Evolutionary conservation across 495 filamentous ascomycete species (phyloP).

Genomic region (Talaromyces borbonicus): DNA sequence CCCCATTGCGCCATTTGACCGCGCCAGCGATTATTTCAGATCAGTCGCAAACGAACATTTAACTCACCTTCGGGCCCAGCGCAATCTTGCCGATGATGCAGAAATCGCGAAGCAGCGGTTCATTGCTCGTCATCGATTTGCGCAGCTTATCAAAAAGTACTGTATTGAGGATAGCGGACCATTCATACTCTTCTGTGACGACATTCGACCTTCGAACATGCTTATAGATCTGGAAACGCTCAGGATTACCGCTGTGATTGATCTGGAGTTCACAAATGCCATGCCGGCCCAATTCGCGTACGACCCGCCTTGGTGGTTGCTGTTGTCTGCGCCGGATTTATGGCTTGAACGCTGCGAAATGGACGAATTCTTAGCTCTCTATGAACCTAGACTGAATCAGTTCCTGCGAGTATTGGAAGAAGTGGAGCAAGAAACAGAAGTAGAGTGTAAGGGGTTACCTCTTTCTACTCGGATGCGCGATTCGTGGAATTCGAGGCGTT

Average conservation of each 20-base stretch:
- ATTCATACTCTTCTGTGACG: slow-evolving; percentile 33
- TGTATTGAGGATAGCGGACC: slow-evolving; percentile 24
- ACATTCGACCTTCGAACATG: slow-evolving; percentile 32
- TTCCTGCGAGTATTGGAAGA: slow-evolving; percentile 20
- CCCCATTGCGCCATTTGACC: slow-evolving; percentile 22
- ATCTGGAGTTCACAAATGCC: slow-evolving; percentile 34
- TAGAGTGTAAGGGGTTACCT: slow-evolving; percentile 11
- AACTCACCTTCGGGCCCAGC: slow-evolving; percentile 27
- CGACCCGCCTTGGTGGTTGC: slow-evolving; percentile 35
- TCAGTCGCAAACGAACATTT: slow-evolving; percentile 24
- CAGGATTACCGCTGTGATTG: slow-evolving; percentile 29
- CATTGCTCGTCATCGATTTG: slow-evolving; percentile 29
- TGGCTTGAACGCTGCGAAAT: slow-evolving; percentile 24
- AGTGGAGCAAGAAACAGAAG: slow-evolving; percentile 15
- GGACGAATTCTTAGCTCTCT: slow-evolving; percentile 25
- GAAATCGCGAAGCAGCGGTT: slow-evolving; percentile 25
- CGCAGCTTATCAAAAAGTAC: slow-evolving; percentile 26
- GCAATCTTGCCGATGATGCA: slow-evolving; percentile 25
- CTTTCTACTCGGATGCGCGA: slow-evolving; percentile 31
- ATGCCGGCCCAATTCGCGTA: slow-evolving; percentile 33
- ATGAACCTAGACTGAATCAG: slow-evolving; percentile 24
- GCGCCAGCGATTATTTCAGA: slow-evolving; percentile 25
- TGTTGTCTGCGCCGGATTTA: slow-evolving; percentile 25
- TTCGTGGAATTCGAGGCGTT: slow-evolving; percentile 27
- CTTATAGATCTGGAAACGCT: slow-evolving; percentile 28